Evolutionary conservation across 306 rosid genomes (phyloP).

Genomic region (Mucuna pruriens): DNA sequence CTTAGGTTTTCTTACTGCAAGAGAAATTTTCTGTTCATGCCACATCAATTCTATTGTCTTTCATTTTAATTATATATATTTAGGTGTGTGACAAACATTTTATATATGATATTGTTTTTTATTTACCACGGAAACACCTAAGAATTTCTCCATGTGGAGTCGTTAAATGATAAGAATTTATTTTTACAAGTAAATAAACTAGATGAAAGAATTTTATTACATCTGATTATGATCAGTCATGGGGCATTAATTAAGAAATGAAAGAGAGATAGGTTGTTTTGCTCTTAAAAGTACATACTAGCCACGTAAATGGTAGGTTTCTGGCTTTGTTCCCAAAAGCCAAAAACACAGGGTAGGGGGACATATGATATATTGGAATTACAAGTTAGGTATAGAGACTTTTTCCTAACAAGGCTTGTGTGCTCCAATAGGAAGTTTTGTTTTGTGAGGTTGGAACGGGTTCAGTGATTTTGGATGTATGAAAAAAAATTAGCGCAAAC

Average conservation of each 20-base stretch:
- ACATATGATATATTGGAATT: slow-evolving; percentile 20
- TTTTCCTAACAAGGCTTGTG: slow-evolving; percentile 45
- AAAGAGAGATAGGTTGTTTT: neutral
- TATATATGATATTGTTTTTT: neutral
- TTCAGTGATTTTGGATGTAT: slow-evolving; percentile 44
- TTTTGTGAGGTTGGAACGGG: slow-evolving; percentile 34
- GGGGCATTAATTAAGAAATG: neutral
- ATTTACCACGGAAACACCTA: neutral
- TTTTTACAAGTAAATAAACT: too few species aligned
- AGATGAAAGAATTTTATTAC: too few species aligned
- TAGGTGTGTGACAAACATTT: neutral
- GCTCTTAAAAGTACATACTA: slow-evolving; percentile 10
- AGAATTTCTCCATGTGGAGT: too few species aligned
- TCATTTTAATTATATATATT: neutral
- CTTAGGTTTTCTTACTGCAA: neutral
- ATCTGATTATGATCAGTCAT: neutral
- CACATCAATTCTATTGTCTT: neutral
- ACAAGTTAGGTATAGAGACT: slow-evolving; percentile 37
- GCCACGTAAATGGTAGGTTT: slow-evolving; percentile 5
- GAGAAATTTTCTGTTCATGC: neutral
- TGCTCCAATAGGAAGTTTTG: slow-evolving; percentile 32
- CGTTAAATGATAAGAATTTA: neutral
- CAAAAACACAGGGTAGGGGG: slow-evolving; percentile 4
- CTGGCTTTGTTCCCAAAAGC: slow-evolving; percentile 27
- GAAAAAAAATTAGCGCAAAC: slow-evolving; percentile 6